Evolutionary conservation across 2,329 filamentous ascomycete genomes (phyloP).

Genomic region (Trichoderma sp.): DNA sequence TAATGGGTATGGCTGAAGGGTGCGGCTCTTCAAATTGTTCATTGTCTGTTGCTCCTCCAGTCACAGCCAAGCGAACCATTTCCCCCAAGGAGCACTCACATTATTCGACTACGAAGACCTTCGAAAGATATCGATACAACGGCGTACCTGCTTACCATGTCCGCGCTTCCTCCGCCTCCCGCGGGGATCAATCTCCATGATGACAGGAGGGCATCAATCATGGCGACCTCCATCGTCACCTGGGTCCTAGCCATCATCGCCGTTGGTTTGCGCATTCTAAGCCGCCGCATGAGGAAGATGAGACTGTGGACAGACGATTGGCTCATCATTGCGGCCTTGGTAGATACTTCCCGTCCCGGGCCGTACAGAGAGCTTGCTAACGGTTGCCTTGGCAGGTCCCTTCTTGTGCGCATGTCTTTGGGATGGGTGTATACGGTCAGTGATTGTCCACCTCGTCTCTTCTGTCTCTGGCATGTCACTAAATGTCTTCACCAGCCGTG

Average conservation of each 20-base stretch:
- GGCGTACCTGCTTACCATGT: not conserved
- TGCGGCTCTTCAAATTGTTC: not conserved
- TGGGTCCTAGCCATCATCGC: conserved; percentile 30
- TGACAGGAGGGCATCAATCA: conserved; percentile 30
- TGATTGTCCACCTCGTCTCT: not conserved
- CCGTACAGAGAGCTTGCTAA: not conserved
- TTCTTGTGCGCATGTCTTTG: conserved; percentile 29
- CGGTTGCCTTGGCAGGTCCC: conserved; percentile 15
- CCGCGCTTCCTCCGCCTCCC: conserved; percentile 26
- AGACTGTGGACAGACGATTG: conserved; percentile 35
- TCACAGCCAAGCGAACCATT: not conserved
- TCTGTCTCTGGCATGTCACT: not conserved
- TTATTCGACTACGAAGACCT: not conserved
- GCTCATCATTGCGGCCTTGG: conserved; percentile 34
- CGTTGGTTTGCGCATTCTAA: conserved; percentile 31
- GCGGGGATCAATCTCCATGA: conserved; percentile 33
- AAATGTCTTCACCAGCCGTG: conserved; percentile 27
- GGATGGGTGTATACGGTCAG: conserved; percentile 31
- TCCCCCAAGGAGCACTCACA: not conserved
- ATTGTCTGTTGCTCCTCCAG: not conserved
- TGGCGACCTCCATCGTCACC: conserved; percentile 29
- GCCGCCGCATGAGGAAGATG: conserved; percentile 31
- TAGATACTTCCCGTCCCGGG: conserved; percentile 15
- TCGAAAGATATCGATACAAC: not conserved
- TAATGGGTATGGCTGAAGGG: not conserved